Base-by-base conservation (phyloP, 192 early-diverging fungal species). In the Backusella tarrabulga region DNA sequence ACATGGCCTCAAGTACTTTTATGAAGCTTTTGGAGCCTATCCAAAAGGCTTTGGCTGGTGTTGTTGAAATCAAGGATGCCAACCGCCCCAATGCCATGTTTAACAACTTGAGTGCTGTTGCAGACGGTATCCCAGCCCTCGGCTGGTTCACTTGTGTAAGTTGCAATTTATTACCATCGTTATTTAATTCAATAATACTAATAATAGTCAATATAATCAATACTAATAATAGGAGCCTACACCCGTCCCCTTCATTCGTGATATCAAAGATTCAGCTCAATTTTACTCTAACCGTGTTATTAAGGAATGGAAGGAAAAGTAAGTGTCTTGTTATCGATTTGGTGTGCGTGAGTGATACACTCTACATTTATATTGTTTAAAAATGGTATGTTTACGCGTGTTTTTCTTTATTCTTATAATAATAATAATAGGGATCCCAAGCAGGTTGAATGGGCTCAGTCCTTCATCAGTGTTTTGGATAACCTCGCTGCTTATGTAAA, bases 261-360 rank as follows among this genome's bases (percentile, higher is more conserved):
- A 97, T 54, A 93, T 95, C 88, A 94, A 93, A 83, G 94, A 98
- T 38, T 88, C 94, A 38, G 95, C 95, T 17, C 94, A 97, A 84
- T 99, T 97, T 73, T 99, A 95, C 77, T 86, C 90, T 34, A 95
- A 97, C 85, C 91, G 95, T 41, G 95, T 98, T 76, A 90, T 95
- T 60, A 96, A 92, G 79, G 93, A 96, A 46, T 93, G 84, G 83
- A 95, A 93, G 80, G 96, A 97, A 75, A 97, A 93, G 92, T 95
- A 85, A 68, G 84, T 52, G 3, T 52, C 19, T 15, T 54, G 17
- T 54, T 54, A 29, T 63, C 29, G 8, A 32, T 32, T 32, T 1
- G 32, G 32, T 32, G 29, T 32, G 32, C 3, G 32, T 32, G n/a
- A 29, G 34, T 5, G 15, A 44, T 40, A 29, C 12, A 40, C 56